phyloP scores from a whole-genome alignment of 2,329 filamentous ascomycete species.

The Penicillium digitatum region DNA sequence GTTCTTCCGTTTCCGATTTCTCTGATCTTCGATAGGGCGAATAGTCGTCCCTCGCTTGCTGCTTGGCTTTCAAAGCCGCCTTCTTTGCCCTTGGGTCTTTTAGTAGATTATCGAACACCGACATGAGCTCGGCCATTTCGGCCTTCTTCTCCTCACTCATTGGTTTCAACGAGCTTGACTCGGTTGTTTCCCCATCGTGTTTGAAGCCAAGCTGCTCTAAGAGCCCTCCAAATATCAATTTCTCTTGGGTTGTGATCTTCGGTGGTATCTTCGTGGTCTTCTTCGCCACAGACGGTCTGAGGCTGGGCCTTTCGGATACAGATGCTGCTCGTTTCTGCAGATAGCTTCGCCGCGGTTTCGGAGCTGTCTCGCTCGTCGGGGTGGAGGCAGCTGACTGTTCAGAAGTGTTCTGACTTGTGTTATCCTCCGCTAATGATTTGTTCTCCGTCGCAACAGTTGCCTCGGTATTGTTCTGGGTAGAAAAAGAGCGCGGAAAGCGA shows the following conservation, averaged over 20 bases:
- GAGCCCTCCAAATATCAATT: conserved; percentile 19
- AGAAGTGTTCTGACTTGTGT: conserved; percentile 1
- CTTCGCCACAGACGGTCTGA: neutral
- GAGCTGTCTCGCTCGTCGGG: neutral
- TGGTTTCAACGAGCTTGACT: neutral
- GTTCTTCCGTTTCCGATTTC: neutral
- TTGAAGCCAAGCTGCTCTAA: conserved; percentile 16
- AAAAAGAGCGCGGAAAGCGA: conserved; percentile 16
- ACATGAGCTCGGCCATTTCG: conserved; percentile 25
- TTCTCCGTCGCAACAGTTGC: neutral
- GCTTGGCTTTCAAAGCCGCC: neutral
- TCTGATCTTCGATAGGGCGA: neutral
- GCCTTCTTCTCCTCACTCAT: conserved; percentile 13
- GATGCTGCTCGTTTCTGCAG: conserved; percentile 22
- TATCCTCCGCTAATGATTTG: neutral
- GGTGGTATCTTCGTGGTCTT: neutral
- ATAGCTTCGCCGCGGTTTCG: conserved; percentile 21
- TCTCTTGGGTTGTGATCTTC: conserved; percentile 25
- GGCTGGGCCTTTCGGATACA: neutral
- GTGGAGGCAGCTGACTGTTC: neutral
- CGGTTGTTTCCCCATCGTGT: neutral
- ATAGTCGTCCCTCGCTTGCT: neutral
- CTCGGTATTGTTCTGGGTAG: conserved; percentile 9
- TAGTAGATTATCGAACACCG: conserved; percentile 9
- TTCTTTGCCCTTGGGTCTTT: conserved; percentile 5